Conservation (phyloP, 176 grass and related monocot species). For the Ampelocalamus luodianensis region DNA sequence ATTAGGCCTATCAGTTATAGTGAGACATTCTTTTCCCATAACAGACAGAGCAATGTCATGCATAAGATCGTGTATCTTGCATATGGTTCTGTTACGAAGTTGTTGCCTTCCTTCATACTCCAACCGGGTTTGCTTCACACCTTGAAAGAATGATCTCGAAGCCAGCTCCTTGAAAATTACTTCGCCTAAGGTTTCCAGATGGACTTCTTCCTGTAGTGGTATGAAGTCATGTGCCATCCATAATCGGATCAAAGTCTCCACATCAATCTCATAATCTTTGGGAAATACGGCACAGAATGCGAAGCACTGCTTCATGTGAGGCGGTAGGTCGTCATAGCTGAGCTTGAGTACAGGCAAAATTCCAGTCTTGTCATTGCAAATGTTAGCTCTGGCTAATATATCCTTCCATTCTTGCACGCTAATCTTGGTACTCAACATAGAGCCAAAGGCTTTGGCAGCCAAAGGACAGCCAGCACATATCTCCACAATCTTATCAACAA, state of each 20-base stretch:
- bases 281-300: neutral
- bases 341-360: neutral
- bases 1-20: neutral
- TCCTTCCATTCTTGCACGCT: neutral
- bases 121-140: neutral
- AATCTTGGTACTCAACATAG: neutral
- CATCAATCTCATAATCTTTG: neutral
- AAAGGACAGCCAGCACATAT: neutral
- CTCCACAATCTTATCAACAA: neutral
- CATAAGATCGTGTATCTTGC: slow-evolving; percentile 17
- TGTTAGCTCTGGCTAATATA: too few species aligned
- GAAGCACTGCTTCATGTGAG: too few species aligned
- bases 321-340: neutral
- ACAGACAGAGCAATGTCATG: neutral
- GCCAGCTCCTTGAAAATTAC: too few species aligned
- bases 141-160: too few species aligned
- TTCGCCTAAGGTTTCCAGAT: too few species aligned
- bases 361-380: neutral
- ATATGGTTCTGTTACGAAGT: neutral
- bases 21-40: neutral
- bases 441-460: neutral
- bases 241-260: too few species aligned
- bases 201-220: too few species aligned
- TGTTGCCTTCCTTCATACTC: neutral
- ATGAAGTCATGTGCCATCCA: too few species aligned